Evolutionary conservation across 345 rosid species (phyloP), one percentile per base, ranked within the genome.

Genomic region (Acer saccharum): DNA sequence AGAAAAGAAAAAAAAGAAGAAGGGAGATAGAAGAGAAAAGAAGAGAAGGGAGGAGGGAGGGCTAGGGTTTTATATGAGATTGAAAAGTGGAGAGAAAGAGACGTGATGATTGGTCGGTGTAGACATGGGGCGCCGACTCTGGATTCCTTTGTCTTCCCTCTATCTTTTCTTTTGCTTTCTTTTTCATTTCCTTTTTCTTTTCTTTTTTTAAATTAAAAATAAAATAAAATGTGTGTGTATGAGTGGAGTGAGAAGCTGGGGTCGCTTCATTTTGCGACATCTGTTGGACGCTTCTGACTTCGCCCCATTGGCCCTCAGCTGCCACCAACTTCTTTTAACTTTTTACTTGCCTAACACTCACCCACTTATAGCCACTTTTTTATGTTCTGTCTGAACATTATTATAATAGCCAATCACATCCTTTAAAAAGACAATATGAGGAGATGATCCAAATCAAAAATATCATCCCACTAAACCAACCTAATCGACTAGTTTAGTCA

Each of bases 51-150:
- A 25, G 54, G 35, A 17, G n/a, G 9, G 17, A 48, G 65, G 12
- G 71, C 35, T 73, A 77, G 82, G 82, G 84, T 57, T 81, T 82
- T 81, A 78, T 81, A 81, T 1, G 27, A 17, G 13, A 14, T 17
- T 11, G 9, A 7, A 54, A n/a, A 77, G 80, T 63, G 55, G 65
- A 13, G 70, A 35, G 79, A 82, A 75, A 75, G 76, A 35, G 81
- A 75, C 73, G 82, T 25, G 58, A 82, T 76, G 79, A 76, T 66
- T 84, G 92, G 92, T 87, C 87, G 90, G 90, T 85, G 83, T 41
- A 64, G 88, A 84, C 84, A 82, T 52, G 63, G 69, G 77, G 87
- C 92, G 90, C 90, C 90, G 87, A 89, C 90, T 83, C 76, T 82
- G 32, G 80, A 84, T 87, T 84, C 80, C 73, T 80, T 85, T 84